A percentile compares a stretch with the other conserved stretches of the same genome.
phyloP scores from a whole-genome alignment of 352 stramenopile genomes.

The Globisporangium okanoganense region DNA sequence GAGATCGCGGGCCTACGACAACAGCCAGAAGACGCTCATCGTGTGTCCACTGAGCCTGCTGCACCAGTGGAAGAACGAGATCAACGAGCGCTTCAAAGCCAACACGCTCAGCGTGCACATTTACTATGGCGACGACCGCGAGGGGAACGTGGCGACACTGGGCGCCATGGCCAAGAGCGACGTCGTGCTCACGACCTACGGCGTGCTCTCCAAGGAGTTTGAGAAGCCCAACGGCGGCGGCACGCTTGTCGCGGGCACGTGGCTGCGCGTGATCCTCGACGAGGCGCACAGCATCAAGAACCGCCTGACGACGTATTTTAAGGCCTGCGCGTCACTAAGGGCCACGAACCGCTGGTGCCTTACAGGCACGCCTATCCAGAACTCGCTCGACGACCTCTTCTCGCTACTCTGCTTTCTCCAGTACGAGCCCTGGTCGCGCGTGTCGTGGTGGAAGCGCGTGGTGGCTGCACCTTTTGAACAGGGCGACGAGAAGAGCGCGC shows the following conservation, averaged over 20 bases:
- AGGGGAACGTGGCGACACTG: constrained; percentile 11
- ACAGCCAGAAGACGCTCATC: constrained; percentile 60
- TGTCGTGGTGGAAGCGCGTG: constrained; percentile 81
- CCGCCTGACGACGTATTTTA: constrained; percentile 66
- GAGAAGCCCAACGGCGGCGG: constrained; percentile 31
- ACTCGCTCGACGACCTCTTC: constrained; percentile 86
- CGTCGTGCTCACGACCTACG: constrained; percentile 84
- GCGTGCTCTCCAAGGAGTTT: constrained; percentile 69
- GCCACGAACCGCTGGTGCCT: constrained; percentile 84
- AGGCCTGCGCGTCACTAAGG: constrained; percentile 44
- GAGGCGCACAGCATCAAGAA: constrained; percentile 93
- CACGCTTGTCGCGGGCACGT: constrained; percentile 36
- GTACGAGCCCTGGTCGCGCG: constrained; percentile 82
- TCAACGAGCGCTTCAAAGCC: constrained; percentile 55
- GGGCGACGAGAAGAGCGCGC: constrained; percentile 49
- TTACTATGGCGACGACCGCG: constrained; percentile 73
- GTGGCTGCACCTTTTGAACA: constrained; percentile 77
- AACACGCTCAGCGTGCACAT: constrained; percentile 51
- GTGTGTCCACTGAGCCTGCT: constrained; percentile 86
- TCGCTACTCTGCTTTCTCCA: constrained; percentile 80
- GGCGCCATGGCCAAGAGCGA: constrained; percentile 38
- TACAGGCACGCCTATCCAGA: constrained; percentile 90
- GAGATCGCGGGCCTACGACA: constrained; percentile 5
- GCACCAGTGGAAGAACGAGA: constrained; percentile 86
- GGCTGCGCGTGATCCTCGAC: constrained; percentile 88